phyloP scores from a whole-genome alignment of 208 protist genomes.

The Crithidia mellificae region DNA sequence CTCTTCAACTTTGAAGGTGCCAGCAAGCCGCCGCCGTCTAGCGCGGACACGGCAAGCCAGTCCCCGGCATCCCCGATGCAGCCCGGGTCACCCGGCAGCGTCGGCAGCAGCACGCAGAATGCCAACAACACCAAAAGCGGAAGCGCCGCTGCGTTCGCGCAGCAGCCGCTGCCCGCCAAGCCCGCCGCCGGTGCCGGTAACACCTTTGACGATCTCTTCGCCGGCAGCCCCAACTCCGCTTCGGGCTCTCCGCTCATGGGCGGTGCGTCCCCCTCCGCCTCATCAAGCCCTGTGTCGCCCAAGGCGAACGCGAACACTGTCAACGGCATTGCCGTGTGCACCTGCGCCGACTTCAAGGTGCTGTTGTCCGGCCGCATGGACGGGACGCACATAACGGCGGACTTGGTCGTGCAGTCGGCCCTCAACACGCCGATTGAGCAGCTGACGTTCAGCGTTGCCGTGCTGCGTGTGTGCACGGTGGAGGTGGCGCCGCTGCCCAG shows the following conservation, averaged over 20 bases:
- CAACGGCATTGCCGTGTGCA: constrained; percentile 40
- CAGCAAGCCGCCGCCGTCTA: constrained; percentile 21
- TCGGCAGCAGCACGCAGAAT: background rate
- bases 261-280: too few relatives aligned
- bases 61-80: constrained; percentile 7
- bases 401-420: constrained; percentile 50
- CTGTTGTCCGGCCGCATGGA: constrained; percentile 36
- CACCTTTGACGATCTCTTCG: constrained; percentile 36
- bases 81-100: background rate
- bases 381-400: constrained; percentile 26
- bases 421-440: constrained; percentile 39
- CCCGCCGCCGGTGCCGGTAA: constrained; percentile 3
- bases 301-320: background rate
- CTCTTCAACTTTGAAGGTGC: constrained; percentile 60
- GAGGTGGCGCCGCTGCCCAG: constrained; percentile 52
- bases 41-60: constrained; percentile 8
- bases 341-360: constrained; percentile 56
- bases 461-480: constrained; percentile 60
- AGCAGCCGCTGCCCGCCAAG: background rate
- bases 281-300: background rate
- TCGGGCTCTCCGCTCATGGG: constrained; percentile 13
- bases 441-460: constrained; percentile 73
- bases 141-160: too few relatives aligned
- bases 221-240: constrained; percentile 2
- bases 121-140: too few relatives aligned